Conservation (phyloP, 495 filamentous ascomycete species). For the Trichoderma parareesei region DNA sequence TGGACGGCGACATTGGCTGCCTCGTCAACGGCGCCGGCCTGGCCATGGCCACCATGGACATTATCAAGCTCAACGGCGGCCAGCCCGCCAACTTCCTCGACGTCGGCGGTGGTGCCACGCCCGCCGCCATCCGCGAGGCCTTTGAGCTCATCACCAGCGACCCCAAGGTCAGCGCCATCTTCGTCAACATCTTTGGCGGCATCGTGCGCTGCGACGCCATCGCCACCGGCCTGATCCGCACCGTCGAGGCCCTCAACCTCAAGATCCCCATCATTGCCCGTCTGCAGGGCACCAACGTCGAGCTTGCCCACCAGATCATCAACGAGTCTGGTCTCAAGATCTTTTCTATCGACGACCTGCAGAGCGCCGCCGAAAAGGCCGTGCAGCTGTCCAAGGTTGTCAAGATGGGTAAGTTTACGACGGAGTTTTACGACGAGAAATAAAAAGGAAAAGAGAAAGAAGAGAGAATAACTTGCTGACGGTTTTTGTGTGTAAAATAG, state of each 20-base stretch:
- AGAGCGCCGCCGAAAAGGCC: constrained; percentile 93
- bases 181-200: constrained; percentile 99
- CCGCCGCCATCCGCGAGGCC: constrained; percentile 90
- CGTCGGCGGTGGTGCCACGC: constrained; percentile 94
- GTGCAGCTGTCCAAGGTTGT: constrained; percentile 99
- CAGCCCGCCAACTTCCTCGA: constrained; percentile 97
- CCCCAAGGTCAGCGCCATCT: constrained; percentile 96
- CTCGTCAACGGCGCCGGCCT: constrained; percentile 98
- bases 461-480: constrained; percentile 13
- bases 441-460: constrained; percentile 2
- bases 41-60: constrained; percentile 99
- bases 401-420: constrained; percentile 69
- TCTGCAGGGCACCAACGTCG: constrained; percentile 98
- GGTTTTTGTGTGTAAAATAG: constrained; percentile 29
- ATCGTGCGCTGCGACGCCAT: constrained; percentile 98
- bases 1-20: constrained; percentile 98
- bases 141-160: constrained; percentile 98
- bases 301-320: constrained; percentile 88
- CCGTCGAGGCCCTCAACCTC: constrained; percentile 87
- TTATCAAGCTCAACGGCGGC: constrained; percentile 99
- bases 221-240: constrained; percentile 89
- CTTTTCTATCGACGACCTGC: constrained; percentile 97
- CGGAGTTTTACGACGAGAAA: background rate
- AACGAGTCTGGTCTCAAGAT: constrained; percentile 98
- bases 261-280: constrained; percentile 93